Percentiles rank a stretch among this genome's conserved stretches.
phyloP scores from a whole-genome alignment of 2,329 filamentous ascomycete species.

The Aureobasidium vineae region DNA sequence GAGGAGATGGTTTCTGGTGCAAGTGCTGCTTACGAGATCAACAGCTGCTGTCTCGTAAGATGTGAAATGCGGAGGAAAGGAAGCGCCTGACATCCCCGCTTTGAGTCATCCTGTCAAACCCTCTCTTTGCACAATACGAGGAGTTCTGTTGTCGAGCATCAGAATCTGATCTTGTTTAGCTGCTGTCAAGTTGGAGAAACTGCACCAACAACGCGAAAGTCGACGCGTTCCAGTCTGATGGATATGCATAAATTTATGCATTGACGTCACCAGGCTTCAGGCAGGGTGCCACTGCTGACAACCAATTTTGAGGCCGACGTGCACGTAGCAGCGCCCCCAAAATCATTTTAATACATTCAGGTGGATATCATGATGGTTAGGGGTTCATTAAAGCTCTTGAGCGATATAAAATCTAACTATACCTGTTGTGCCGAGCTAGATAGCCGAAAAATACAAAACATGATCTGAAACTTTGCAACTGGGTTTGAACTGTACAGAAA shows the following conservation, averaged over 20 bases:
- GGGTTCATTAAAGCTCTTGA: background rate
- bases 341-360: too few relatives aligned
- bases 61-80: background rate
- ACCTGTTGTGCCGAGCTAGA: background rate
- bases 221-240: background rate
- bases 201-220: background rate
- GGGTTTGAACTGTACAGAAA: too few relatives aligned
- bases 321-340: background rate
- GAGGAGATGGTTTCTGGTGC: too few relatives aligned
- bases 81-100: background rate
- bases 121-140: too few relatives aligned
- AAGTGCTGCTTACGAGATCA: background rate
- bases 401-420: too few relatives aligned
- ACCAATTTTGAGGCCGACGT: background rate
- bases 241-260: background rate
- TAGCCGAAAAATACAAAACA: too few relatives aligned
- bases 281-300: background rate
- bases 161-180: background rate
- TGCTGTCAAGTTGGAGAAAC: background rate
- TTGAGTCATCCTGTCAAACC: background rate
- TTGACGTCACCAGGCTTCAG: background rate
- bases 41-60: background rate
- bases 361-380: background rate
- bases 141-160: background rate
- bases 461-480: too few relatives aligned